Base-by-base conservation (phyloP, 2,329 filamentous ascomycete genomes). In the Xenoacremonium recifei region DNA sequence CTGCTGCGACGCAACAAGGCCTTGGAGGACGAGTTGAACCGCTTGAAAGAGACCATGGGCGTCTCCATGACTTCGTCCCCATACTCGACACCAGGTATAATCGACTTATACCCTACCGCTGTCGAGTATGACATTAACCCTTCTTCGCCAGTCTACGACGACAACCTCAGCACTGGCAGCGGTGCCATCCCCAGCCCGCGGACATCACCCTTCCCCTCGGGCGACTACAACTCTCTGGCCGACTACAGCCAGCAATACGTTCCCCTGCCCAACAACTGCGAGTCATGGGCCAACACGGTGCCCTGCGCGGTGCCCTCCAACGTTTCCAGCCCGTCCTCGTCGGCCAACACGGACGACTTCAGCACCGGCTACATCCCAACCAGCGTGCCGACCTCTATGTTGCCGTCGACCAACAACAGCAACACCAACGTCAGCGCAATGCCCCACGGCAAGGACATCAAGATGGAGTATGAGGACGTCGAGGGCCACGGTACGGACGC, bases 321-420 rank as follows among this genome's bases (percentile, higher is more conserved):
- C 37, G 73, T 73, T 10, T 76, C 75, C 16, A 78, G 74, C 55
- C 75, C 75, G 15, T 69, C 72, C 3, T 77, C 75, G 3, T 75
- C 74, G 2, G 67, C 64, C 33, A 65, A 64, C 38, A 64, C 67
- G 36, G 72, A 76, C 37, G 74, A 78, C 37, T 75, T 73, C 55
- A 58, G 55, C 39, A 49, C 55, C 20, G 62, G 53, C 47, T 77
- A 76, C 55, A 72, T 76, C 45, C 70, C 73, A 7, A 73, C 72
- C 18, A 76, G 72, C 49, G 67, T 73, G 16, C 72, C 73, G 13
- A 57, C 68, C 16, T 62, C 66, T 31, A 68, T 76, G 57, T 59
- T 75, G 34, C 65, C 60, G 6, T 51, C 58, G 13, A 53, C 48
- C 49, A 55, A 57, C 47, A 53, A 53, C 31, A 57, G 57, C 47